A percentile compares a stretch with the other conserved stretches of the same genome.
Conservation (phyloP, 2,329 filamentous ascomycete species). For the Curvularia eragrostidis region DNA sequence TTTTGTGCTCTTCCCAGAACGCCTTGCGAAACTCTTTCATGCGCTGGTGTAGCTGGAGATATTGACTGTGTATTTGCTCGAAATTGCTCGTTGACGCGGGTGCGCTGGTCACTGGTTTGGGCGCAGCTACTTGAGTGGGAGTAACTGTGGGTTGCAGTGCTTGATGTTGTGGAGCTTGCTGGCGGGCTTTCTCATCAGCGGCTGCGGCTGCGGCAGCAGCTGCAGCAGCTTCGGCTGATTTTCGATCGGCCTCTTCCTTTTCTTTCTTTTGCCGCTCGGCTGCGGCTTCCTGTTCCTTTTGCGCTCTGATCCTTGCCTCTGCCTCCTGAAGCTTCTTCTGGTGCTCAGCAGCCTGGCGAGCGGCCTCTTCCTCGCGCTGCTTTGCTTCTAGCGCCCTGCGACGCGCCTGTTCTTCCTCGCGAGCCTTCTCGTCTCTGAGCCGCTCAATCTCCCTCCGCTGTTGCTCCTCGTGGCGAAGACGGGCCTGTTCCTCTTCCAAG, state of each 20-base stretch:
- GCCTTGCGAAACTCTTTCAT: conserved; percentile 48
- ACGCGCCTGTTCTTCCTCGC: conserved; percentile 48
- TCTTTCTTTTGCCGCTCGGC: conserved; percentile 37
- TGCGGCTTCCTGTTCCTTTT: conserved; percentile 41
- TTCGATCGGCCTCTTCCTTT: conserved; percentile 40
- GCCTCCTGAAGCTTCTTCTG: conserved; percentile 41
- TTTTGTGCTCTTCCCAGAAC: conserved; percentile 37
- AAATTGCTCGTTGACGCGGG: conserved; percentile 26
- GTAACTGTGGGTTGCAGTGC: conserved; percentile 16
- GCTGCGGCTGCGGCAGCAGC: conserved; percentile 29
- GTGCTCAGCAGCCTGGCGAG: conserved; percentile 36
- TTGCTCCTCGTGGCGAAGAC: conserved; percentile 43
- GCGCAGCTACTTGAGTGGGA: conserved; percentile 9
- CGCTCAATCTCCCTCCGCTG: conserved; percentile 50
- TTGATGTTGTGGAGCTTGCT: conserved; percentile 24
- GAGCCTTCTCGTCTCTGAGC: conserved; percentile 54
- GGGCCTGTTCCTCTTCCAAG: conserved; percentile 50
- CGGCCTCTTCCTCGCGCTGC: conserved; percentile 42
- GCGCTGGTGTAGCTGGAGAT: conserved; percentile 44
- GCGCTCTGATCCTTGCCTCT: conserved; percentile 39
- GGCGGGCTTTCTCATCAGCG: conserved; percentile 34
- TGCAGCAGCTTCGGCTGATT: conserved; percentile 37
- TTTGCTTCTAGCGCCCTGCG: conserved; percentile 45
- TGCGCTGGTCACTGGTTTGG: conserved; percentile 13
- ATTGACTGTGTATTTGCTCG: conserved; percentile 44